Evolutionary conservation across 352 stramenopile species (phyloP).

Genomic region (Phytophthora sp.): DNA sequence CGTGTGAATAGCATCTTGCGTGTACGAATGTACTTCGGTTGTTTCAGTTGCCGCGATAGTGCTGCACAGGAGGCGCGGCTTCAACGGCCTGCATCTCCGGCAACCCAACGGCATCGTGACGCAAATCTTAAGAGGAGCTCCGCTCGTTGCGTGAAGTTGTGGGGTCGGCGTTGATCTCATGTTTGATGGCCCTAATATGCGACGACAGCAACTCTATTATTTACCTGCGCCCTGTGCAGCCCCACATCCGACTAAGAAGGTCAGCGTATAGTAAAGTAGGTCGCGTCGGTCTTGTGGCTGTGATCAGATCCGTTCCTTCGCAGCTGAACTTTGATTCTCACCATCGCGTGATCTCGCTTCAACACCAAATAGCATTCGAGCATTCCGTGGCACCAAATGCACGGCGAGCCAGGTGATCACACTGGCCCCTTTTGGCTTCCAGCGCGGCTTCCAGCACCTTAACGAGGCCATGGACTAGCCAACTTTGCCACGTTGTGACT

Average conservation of each 20-base stretch:
- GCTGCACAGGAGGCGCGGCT: background rate
- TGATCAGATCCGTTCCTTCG: slow-evolving; percentile 29
- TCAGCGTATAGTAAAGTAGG: background rate
- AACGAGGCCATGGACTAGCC: slow-evolving; percentile 8
- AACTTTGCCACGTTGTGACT: slow-evolving; percentile 22
- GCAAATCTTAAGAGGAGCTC: slow-evolving; percentile 27
- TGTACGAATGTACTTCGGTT: background rate
- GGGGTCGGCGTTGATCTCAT: background rate
- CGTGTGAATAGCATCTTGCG: slow-evolving; percentile 22
- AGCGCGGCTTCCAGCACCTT: slow-evolving; percentile 5
- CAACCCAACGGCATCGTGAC: slow-evolving; percentile 25
- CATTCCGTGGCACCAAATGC: slow-evolving; percentile 19
- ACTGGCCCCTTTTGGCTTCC: slow-evolving; percentile 31
- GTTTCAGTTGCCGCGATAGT: background rate
- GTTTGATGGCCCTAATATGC: too few species aligned
- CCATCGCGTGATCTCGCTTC: slow-evolving; percentile 14
- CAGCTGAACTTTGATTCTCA: slow-evolving; percentile 26
- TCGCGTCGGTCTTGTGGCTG: slow-evolving; percentile 10
- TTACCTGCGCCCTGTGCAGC: background rate
- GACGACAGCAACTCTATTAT: too few species aligned
- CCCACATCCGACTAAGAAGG: slow-evolving; percentile 5
- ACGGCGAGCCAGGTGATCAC: slow-evolving; percentile 4
- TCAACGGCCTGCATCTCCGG: slow-evolving; percentile 4
- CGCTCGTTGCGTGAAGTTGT: slow-evolving; percentile 5
- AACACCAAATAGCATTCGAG: slow-evolving; percentile 7